Percentiles rank a stretch among this genome's conserved stretches.
Conservation (phyloP, 495 filamentous ascomycete genomes). For the Penicillium macrosclerotiorum region DNA sequence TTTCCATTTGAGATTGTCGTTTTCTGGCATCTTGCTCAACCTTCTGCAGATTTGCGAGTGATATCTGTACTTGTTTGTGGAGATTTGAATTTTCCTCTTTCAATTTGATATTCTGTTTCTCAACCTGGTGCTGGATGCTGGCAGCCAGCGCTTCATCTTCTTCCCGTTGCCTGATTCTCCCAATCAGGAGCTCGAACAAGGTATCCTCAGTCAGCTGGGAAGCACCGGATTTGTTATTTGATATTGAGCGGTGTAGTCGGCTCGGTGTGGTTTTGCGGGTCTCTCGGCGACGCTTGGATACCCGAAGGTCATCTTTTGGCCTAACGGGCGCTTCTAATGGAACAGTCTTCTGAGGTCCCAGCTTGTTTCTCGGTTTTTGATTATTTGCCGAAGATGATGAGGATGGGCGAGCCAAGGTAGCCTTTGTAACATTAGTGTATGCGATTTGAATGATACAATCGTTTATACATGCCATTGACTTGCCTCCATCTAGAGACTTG, state of each 20-base stretch:
- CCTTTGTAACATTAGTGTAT: background rate
- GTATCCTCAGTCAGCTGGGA: slow-evolving; percentile 30
- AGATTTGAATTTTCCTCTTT: slow-evolving; percentile 28
- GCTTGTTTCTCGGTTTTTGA: background rate
- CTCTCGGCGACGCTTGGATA: slow-evolving; percentile 16
- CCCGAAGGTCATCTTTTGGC: slow-evolving; percentile 5
- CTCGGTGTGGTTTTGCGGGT: slow-evolving; percentile 4
- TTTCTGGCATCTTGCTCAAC: slow-evolving; percentile 15
- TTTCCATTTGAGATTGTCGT: slow-evolving; percentile 21
- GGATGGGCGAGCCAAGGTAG: background rate
- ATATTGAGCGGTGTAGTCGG: background rate
- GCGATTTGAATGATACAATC: background rate
- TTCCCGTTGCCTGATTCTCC: slow-evolving; percentile 33
- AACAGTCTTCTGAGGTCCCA: background rate
- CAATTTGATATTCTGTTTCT: slow-evolving; percentile 20
- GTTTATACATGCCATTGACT: background rate
- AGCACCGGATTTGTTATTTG: background rate
- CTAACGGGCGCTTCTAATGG: background rate
- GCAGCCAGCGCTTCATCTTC: slow-evolving; percentile 28
- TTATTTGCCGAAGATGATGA: background rate
- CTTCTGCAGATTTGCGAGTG: slow-evolving; percentile 17
- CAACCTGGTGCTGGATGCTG: slow-evolving; percentile 23
- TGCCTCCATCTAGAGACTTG: background rate
- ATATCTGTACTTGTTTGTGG: slow-evolving; percentile 14
- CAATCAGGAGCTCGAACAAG: slow-evolving; percentile 38